Conservation (phyloP, 441 rosid species). For the Isatis lusitanica region DNA sequence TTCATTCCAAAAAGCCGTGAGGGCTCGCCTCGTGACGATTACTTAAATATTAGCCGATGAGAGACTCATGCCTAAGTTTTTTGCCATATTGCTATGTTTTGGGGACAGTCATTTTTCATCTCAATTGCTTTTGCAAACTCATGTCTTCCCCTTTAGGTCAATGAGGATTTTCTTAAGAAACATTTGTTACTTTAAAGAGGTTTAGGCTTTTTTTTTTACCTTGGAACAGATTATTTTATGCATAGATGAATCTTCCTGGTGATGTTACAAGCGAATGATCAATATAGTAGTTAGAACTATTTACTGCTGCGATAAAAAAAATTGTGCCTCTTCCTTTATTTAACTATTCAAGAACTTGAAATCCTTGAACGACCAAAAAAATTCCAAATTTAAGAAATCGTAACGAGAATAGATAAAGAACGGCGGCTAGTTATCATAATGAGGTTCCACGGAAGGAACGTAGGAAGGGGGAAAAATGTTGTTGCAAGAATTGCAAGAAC, state of each 20-base stretch:
- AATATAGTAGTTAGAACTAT: no score
- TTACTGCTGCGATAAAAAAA: no score
- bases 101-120: not conserved
- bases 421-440: not conserved
- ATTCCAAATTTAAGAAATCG: not conserved
- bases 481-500: not conserved
- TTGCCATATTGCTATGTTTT: slow-evolving; percentile 26
- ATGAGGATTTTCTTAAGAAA: not conserved
- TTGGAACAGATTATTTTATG: not conserved
- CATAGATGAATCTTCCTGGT: no score
- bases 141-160: slow-evolving; percentile 20
- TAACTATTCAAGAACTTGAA: no score
- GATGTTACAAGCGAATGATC: not conserved
- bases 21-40: slow-evolving; percentile 16
- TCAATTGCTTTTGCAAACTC: slow-evolving; percentile 4
- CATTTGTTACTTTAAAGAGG: not conserved
- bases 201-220: not conserved
- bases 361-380: not conserved
- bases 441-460: not conserved
- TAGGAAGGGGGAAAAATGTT: no score
- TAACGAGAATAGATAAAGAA: not conserved
- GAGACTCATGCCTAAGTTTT: slow-evolving; percentile 19
- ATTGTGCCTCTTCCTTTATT: no score
- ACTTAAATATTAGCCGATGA: not conserved
- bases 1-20: slow-evolving; percentile 3